phyloP scores from a whole-genome alignment of 2,329 filamentous ascomycete species.

The Penicillium fuscoglaucum region DNA sequence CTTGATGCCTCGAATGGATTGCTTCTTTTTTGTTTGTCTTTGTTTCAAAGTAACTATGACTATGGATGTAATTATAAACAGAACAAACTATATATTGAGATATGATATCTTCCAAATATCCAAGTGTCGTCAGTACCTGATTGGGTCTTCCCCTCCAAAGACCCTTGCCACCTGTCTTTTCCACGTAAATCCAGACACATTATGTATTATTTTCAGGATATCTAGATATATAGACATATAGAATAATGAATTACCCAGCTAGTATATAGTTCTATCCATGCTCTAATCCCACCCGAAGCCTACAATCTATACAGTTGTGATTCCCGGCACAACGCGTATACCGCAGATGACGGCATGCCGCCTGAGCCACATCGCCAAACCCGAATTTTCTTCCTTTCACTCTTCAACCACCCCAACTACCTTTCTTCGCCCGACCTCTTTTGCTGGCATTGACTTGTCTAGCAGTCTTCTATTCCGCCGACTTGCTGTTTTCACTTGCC shows the following conservation, averaged over 20 bases:
- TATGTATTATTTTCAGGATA: neutral
- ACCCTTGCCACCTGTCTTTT: conserved; percentile 5
- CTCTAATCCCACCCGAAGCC: neutral
- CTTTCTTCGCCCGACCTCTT: conserved; percentile 33
- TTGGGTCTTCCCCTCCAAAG: neutral
- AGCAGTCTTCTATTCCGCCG: conserved; percentile 33
- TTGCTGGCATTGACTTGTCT: conserved; percentile 56
- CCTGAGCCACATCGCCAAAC: conserved; percentile 24
- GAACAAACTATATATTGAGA: neutral
- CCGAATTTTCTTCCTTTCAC: conserved; percentile 31
- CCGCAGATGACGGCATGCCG: conserved; percentile 29
- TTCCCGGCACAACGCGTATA: neutral
- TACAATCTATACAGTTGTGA: neutral
- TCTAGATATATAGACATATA: neutral
- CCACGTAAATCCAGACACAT: neutral
- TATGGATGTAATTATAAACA: neutral
- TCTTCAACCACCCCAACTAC: conserved; percentile 25
- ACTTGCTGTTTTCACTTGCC: conserved; percentile 8
- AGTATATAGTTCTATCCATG: neutral
- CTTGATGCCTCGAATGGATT: neutral
- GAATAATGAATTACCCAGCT: neutral
- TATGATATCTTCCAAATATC: neutral
- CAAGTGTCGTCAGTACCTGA: neutral
- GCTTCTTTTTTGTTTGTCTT: conserved; percentile 4
- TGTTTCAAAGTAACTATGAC: neutral